Conservation (phyloP, 495 filamentous ascomycete genomes). For the Penicillium desertorum region DNA sequence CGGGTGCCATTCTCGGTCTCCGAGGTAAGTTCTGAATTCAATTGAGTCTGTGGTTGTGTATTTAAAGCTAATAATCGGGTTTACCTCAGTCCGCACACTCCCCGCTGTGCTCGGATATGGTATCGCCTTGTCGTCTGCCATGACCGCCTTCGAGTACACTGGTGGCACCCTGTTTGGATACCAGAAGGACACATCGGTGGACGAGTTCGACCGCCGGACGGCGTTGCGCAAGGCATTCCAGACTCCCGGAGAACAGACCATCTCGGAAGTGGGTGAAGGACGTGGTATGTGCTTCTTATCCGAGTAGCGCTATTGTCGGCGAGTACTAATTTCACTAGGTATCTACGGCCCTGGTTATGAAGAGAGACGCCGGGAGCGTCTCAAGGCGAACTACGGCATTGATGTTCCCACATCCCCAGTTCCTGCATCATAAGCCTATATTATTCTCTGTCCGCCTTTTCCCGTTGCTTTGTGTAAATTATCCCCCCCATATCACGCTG, state of each 20-base stretch:
- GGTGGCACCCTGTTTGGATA: constrained; percentile 65
- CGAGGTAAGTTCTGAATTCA: constrained; percentile 47
- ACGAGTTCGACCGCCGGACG: constrained; percentile 81
- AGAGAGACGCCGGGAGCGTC: constrained; percentile 76
- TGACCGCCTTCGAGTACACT: constrained; percentile 74
- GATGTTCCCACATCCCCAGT: constrained; percentile 59
- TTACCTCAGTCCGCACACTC: constrained; percentile 64
- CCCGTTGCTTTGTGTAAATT: constrained; percentile 44
- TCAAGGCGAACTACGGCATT: constrained; percentile 89
- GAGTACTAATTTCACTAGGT: constrained; percentile 52
- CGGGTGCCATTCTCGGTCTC: constrained; percentile 66
- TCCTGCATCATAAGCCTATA: constrained; percentile 42
- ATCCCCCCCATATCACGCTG: constrained; percentile 40
- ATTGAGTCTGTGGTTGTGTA: constrained; percentile 1
- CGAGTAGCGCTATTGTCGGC: background rate
- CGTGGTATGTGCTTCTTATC: constrained; percentile 60
- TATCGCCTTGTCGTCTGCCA: constrained; percentile 57
- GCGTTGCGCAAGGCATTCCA: constrained; percentile 69
- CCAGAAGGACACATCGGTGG: constrained; percentile 56
- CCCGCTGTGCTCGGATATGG: constrained; percentile 81
- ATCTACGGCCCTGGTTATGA: constrained; percentile 82
- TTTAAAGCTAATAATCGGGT: constrained; percentile 12
- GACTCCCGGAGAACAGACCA: constrained; percentile 76
- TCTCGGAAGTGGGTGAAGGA: constrained; percentile 83
- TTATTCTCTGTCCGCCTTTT: constrained; percentile 24